Evolutionary conservation across 2,329 filamentous ascomycete genomes (phyloP).

Genomic region (Colletotrichum aenigma): DNA sequence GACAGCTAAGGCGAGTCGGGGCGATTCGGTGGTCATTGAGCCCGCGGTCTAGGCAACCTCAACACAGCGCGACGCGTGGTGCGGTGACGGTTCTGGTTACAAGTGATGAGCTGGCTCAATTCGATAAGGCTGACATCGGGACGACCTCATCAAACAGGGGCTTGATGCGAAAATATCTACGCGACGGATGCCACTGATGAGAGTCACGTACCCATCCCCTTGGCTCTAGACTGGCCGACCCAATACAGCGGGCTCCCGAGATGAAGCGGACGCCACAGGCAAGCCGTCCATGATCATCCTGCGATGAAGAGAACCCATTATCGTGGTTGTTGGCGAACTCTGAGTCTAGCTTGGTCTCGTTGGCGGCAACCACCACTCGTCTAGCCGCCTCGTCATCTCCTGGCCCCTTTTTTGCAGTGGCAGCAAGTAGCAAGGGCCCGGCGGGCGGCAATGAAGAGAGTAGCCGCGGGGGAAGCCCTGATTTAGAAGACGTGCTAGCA

Average conservation of each 20-base stretch:
- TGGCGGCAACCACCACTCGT: neutral
- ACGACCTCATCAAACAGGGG: neutral
- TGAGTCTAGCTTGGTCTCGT: neutral
- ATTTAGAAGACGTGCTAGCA: neutral
- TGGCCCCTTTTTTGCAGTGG: neutral
- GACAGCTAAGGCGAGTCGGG: neutral
- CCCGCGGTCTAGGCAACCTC: neutral
- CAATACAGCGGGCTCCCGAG: neutral
- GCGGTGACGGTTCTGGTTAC: neutral
- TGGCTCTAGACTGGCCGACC: neutral
- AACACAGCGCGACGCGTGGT: neutral
- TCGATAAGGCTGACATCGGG: neutral
- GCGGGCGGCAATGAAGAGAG: neutral
- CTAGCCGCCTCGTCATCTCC: neutral
- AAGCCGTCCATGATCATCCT: neutral
- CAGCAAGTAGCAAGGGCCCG: neutral
- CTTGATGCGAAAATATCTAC: neutral
- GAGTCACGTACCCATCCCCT: neutral
- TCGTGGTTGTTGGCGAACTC: neutral
- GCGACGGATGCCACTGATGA: neutral
- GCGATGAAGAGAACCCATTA: neutral
- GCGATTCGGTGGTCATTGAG: neutral
- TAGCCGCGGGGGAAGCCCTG: neutral
- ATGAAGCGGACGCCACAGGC: slow-evolving; percentile 5
- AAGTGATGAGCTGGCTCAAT: neutral